Conservation (phyloP, 257 asterid genomes). For the Osmanthus fragrans region DNA sequence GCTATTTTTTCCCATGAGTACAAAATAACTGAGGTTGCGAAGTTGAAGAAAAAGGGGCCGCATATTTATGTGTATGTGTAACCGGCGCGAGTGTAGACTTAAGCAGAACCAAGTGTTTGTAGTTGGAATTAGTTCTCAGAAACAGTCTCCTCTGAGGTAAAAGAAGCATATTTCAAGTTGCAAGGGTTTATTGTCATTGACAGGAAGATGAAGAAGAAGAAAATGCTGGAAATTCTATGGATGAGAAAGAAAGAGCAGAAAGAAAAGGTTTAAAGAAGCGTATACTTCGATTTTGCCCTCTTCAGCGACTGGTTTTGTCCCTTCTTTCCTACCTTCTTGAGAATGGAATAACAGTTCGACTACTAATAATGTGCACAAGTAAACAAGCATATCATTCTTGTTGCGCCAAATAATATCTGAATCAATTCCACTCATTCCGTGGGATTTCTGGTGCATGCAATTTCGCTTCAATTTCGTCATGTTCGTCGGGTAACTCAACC, state of each 20-base stretch:
- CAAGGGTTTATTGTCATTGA: not conserved
- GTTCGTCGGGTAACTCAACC: no score
- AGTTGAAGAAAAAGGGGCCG: constrained; percentile 21
- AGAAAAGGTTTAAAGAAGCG: constrained; percentile 34
- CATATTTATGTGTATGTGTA: constrained; percentile 7
- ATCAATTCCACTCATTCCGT: no score
- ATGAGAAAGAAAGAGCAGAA: not conserved
- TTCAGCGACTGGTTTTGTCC: no score
- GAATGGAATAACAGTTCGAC: not conserved
- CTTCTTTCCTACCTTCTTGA: not conserved
- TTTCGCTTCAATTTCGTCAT: no score
- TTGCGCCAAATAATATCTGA: no score
- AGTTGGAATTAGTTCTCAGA: constrained; percentile 25
- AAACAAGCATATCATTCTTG: no score
- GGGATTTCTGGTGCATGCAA: no score
- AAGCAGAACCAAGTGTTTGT: constrained; percentile 36
- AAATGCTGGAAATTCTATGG: constrained; percentile 30
- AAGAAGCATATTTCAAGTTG: constrained; percentile 31
- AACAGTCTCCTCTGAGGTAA: constrained; percentile 36
- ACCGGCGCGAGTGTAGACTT: constrained; percentile 30
- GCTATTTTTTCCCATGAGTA: no score
- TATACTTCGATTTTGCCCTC: no score
- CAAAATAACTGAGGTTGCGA: no score
- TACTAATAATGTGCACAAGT: no score
- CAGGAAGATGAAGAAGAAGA: not conserved